Conservation (phyloP, 768 basidiomycete species). For the Mycena capillaripes region DNA sequence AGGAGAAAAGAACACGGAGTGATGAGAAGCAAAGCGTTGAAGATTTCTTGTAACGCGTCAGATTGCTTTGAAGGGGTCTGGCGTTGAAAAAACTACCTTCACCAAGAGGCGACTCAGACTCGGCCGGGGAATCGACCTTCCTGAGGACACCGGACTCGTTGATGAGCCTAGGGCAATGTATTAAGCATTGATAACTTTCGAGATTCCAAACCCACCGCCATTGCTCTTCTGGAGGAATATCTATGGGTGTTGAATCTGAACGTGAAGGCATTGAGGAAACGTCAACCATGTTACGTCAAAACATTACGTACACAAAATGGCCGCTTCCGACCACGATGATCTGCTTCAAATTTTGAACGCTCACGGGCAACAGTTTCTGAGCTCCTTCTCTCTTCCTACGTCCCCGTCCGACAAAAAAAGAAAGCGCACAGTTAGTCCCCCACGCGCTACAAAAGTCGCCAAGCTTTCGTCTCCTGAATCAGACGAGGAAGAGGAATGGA, state of each 20-base stretch:
- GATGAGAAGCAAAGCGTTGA: slow-evolving; percentile 73
- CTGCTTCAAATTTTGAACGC: slow-evolving; percentile 60
- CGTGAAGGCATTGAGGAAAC: slow-evolving; percentile 1
- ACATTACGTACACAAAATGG: slow-evolving; percentile 21
- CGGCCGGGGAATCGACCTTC: slow-evolving; percentile 43
- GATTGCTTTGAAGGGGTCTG: not conserved
- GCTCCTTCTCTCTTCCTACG: slow-evolving; percentile 52
- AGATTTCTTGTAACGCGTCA: slow-evolving; percentile 67
- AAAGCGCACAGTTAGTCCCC: slow-evolving; percentile 30
- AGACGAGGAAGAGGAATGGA: slow-evolving; percentile 30
- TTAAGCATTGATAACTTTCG: not conserved
- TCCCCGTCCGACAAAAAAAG: slow-evolving; percentile 36
- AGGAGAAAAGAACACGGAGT: slow-evolving; percentile 84
- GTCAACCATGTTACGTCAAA: not conserved
- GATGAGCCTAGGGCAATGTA: slow-evolving; percentile 53
- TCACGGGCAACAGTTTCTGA: slow-evolving; percentile 63
- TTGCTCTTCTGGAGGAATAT: slow-evolving; percentile 81
- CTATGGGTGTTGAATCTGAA: not conserved
- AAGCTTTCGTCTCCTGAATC: slow-evolving; percentile 24
- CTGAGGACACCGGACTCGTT: slow-evolving; percentile 71
- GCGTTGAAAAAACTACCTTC: slow-evolving; percentile 10
- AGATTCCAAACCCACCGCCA: slow-evolving; percentile 58
- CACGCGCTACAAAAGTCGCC: slow-evolving; percentile 24
- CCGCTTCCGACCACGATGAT: slow-evolving; percentile 46
- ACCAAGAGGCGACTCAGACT: slow-evolving; percentile 15